These are phyloP conservation scores for Eudorina sp. DNA, from an alignment of 139 green algal species.

Conservation along the genomic window DNA sequence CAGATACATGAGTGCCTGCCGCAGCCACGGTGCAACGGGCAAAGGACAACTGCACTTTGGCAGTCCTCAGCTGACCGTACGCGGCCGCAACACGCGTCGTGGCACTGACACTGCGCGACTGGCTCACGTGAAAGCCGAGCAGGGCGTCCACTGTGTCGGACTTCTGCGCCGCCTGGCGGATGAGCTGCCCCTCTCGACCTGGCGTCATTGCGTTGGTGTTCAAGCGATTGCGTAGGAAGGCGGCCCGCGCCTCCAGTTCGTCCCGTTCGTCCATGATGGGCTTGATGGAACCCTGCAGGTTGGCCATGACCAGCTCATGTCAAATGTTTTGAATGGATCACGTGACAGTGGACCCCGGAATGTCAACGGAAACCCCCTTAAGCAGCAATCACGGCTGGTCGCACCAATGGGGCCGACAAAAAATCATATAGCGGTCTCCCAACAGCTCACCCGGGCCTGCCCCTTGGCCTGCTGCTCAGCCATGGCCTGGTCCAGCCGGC, in stretches of 20 bases:
- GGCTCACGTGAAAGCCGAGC: slow-evolving; percentile 41
- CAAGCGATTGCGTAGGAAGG: not conserved
- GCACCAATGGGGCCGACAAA: too few species aligned
- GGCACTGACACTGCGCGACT: too few species aligned
- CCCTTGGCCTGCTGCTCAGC: not conserved
- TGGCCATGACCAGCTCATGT: too few species aligned
- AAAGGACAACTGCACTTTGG: too few species aligned
- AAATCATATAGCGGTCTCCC: not conserved
- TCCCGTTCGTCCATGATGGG: slow-evolving; percentile 11
- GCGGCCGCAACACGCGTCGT: too few species aligned
- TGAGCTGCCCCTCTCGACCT: not conserved
- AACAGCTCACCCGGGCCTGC: not conserved
- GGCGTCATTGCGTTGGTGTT: not conserved
- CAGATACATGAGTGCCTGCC: too few species aligned
- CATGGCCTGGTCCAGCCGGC: not conserved
- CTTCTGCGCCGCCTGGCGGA: not conserved
- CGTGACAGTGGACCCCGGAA: too few species aligned
- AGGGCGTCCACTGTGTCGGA: slow-evolving; percentile 47
- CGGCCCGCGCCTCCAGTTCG: not conserved
- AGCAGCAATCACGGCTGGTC: too few species aligned
- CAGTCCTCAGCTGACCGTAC: too few species aligned
- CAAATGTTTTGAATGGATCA: too few species aligned
- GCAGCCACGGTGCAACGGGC: too few species aligned
- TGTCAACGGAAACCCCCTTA: too few species aligned
- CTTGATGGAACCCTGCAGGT: slow-evolving; percentile 15